phyloP scores from a whole-genome alignment of 2,329 filamentous ascomycete genomes.

The Onygenales sp. region DNA sequence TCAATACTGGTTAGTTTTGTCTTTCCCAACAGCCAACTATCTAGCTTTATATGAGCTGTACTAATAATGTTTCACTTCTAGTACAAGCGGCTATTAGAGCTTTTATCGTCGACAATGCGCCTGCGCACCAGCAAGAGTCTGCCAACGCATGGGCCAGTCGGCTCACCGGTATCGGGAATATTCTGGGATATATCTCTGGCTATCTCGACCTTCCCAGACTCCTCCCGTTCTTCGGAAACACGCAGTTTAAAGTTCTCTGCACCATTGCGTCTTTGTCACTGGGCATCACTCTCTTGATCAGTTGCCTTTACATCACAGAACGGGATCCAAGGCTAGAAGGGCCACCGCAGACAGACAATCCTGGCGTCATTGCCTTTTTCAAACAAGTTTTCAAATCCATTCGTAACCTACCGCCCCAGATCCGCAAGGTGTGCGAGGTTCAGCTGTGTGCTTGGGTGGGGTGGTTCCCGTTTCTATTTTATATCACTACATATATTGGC shows the following conservation, averaged over 20 bases:
- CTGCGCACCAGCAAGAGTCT: slow-evolving; percentile 83
- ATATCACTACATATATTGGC: slow-evolving; percentile 87
- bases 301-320: slow-evolving; percentile 61
- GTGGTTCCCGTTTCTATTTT: slow-evolving; percentile 93
- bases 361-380: slow-evolving; percentile 71
- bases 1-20: slow-evolving; percentile 65
- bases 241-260: slow-evolving; percentile 88
- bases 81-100: slow-evolving; percentile 87
- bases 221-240: slow-evolving; percentile 71
- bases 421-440: slow-evolving; percentile 69
- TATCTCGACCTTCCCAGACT: slow-evolving; percentile 68
- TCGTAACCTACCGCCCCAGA: slow-evolving; percentile 68
- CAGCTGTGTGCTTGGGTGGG: slow-evolving; percentile 88
- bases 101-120: slow-evolving; percentile 88
- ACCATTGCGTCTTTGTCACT: slow-evolving; percentile 72
- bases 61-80: slow-evolving; percentile 15
- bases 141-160: slow-evolving; percentile 93
- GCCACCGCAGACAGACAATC: slow-evolving; percentile 48
- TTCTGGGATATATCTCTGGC: slow-evolving; percentile 79
- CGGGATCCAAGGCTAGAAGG: slow-evolving; percentile 69
- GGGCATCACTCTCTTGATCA: slow-evolving; percentile 58
- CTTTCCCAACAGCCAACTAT: background rate
- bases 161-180: slow-evolving; percentile 78
- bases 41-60: background rate
- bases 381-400: slow-evolving; percentile 66